Evolutionary conservation across 2,329 filamentous ascomycete species (phyloP).

Genomic region (Fusarium sp.): DNA sequence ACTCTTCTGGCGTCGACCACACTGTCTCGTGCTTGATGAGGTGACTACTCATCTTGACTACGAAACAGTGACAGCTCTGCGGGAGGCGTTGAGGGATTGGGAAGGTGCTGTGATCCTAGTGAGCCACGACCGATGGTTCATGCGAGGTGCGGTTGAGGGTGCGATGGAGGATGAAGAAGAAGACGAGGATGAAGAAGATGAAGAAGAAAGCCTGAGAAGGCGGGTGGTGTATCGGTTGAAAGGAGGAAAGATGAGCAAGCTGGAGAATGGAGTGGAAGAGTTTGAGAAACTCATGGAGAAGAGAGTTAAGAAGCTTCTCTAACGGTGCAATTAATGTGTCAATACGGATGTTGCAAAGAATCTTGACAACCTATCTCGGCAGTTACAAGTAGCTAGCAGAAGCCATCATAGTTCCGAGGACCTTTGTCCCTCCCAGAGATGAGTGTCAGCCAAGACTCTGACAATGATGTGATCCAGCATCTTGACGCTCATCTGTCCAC

Average conservation of each 20-base stretch:
- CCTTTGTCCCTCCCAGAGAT: slow-evolving; percentile 24
- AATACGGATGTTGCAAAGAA: neutral
- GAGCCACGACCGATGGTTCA: slow-evolving; percentile 85
- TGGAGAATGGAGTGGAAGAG: slow-evolving; percentile 70
- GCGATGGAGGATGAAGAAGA: slow-evolving; percentile 52
- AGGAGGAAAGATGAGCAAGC: slow-evolving; percentile 63
- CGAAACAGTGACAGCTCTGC: slow-evolving; percentile 79
- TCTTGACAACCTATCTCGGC: neutral
- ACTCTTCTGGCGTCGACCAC: slow-evolving; percentile 75
- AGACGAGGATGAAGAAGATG: slow-evolving; percentile 50
- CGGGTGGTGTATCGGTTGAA: slow-evolving; percentile 70
- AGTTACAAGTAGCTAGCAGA: neutral
- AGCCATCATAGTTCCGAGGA: neutral
- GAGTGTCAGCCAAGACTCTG: slow-evolving; percentile 55
- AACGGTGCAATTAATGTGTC: slow-evolving; percentile 10
- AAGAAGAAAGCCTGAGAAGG: slow-evolving; percentile 57
- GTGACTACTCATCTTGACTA: slow-evolving; percentile 88
- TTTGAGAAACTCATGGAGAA: slow-evolving; percentile 74
- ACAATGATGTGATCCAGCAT: slow-evolving; percentile 57
- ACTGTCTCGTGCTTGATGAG: slow-evolving; percentile 81
- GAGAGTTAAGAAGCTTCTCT: slow-evolving; percentile 60
- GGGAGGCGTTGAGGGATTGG: slow-evolving; percentile 73
- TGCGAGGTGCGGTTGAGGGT: slow-evolving; percentile 72
- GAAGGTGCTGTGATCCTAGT: slow-evolving; percentile 81
- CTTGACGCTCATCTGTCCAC: slow-evolving; percentile 76